Conservation (phyloP, 192 early-diverging fungal genomes). For the Entophlyctis luteolus region DNA sequence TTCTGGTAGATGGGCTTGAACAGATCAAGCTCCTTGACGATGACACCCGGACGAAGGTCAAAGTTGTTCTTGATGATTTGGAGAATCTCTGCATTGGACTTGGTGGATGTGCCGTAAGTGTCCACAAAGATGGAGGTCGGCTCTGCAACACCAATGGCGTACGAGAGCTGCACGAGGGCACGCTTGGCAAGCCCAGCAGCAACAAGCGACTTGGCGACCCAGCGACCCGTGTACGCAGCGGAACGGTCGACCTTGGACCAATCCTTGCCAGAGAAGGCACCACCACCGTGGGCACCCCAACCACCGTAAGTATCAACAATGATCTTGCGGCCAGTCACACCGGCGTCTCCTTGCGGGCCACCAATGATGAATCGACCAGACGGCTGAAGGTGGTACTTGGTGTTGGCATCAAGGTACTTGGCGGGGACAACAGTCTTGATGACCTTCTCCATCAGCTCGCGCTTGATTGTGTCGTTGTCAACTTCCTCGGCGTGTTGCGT, state of each 20-base stretch:
- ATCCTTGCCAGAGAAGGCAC: conserved; percentile 99
- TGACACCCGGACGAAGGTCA: conserved; percentile 96
- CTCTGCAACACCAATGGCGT: conserved; percentile 97
- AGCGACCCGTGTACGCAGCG: conserved; percentile 94
- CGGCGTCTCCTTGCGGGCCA: conserved; percentile 99
- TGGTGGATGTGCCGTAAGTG: conserved; percentile 91
- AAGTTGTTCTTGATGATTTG: conserved; percentile 97
- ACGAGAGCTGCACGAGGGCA: conserved; percentile 91
- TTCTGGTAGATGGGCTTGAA: conserved; percentile 96
- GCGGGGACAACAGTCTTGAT: conserved; percentile 90
- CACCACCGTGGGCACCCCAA: conserved; percentile 93
- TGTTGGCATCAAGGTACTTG: conserved; percentile 78
- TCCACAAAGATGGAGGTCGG: conserved; percentile 94
- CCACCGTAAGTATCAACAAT: conserved; percentile 90
- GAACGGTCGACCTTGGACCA: conserved; percentile 99
- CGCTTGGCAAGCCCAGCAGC: conserved; percentile 89
- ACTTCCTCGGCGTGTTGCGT: conserved; percentile 93
- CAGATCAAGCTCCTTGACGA: conserved; percentile 96
- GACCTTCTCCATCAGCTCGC: conserved; percentile 87
- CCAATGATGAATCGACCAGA: conserved; percentile 99
- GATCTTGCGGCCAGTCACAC: conserved; percentile 97
- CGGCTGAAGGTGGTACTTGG: conserved; percentile 96
- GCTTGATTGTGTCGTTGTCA: conserved; percentile 76
- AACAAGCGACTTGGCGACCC: conserved; percentile 97
- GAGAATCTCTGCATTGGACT: conserved; percentile 86